Percentiles rank a stretch among this genome's conserved stretches.
These are phyloP conservation scores for Irpex sp. DNA, from an alignment of 1,284 basidiomycete species.

Conservation along the genomic window DNA sequence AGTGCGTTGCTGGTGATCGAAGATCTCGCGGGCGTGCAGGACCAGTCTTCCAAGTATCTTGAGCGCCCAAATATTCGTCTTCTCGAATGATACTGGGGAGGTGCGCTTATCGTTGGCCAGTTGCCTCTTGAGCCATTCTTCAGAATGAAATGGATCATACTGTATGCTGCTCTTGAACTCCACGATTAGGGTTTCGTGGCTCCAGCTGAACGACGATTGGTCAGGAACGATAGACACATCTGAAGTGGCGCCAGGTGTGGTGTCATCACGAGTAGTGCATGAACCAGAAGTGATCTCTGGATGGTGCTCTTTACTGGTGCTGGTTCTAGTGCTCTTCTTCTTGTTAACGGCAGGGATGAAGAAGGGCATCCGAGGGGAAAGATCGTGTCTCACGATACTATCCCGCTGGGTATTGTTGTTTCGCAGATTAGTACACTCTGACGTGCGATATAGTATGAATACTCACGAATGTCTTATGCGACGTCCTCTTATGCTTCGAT, in stretches of 20 bases:
- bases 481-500: no score
- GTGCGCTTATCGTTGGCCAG: neutral
- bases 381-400: no score
- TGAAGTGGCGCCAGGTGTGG: neutral
- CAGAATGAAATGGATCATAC: neutral
- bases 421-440: no score
- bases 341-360: no score
- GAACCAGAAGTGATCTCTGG: no score
- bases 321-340: no score
- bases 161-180: neutral
- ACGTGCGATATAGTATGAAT: no score
- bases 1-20: constrained; percentile 3
- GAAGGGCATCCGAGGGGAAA: no score
- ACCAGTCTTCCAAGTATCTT: neutral
- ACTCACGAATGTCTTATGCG: no score
- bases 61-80: neutral
- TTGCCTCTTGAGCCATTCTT: neutral
- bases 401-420: no score
- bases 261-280: neutral
- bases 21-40: neutral
- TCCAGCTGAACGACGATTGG: neutral
- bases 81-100: neutral
- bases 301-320: no score
- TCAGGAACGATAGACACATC: neutral
- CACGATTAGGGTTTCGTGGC: neutral